Base-by-base conservation (phyloP, 805 yeast genomes). In the Lachancea mirantina region DNA sequence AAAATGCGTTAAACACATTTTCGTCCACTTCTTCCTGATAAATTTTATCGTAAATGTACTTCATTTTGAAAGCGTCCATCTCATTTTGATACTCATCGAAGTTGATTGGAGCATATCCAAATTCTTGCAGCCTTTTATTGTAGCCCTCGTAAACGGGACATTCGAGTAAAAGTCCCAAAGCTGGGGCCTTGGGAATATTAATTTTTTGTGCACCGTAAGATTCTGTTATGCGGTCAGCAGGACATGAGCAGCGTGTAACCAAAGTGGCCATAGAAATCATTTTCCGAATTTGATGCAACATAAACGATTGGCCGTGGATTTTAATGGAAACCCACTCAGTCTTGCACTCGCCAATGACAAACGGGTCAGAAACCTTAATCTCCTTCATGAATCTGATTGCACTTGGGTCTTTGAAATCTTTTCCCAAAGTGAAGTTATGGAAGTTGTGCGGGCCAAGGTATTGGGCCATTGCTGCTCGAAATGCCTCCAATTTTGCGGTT, bases 111-210 rank as follows among this genome's bases (percentile, higher is more conserved):
- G 80, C 80, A 54, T 84, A 83, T 14, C 96, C 96, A 49, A 80
- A 74, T 33, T 76, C 75, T 40, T 70, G 68, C 45, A 87, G 67
- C 52, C 75, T 73, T 18, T 68, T 63, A 59, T 92, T 92, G 57
- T 81, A 84, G 9, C 83, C 78, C 30, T 83, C 94, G 55, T 84
- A 92, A 8, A 88, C 94, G 0, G 98, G 98, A 36, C 81, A 76
- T 52, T 92, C 97, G 39, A 92, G 69, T 32, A 92, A 63, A 35
- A 92, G 66, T 0, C 98, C 98, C 40, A 92, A 67, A 17, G 97
- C 95, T 4, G 98, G 98, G 0, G 97, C 98, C 59, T 92, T 92
- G 35, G 98, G 98, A 43, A 92, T 83, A 51, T 88, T 87, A 41
- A 92, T 72, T 50, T 78, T 83, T 23, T 71, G 71, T 2, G 74